Evolutionary conservation across 768 basidiomycete species (phyloP).

Genomic region (Glaciozyma antarctica): DNA sequence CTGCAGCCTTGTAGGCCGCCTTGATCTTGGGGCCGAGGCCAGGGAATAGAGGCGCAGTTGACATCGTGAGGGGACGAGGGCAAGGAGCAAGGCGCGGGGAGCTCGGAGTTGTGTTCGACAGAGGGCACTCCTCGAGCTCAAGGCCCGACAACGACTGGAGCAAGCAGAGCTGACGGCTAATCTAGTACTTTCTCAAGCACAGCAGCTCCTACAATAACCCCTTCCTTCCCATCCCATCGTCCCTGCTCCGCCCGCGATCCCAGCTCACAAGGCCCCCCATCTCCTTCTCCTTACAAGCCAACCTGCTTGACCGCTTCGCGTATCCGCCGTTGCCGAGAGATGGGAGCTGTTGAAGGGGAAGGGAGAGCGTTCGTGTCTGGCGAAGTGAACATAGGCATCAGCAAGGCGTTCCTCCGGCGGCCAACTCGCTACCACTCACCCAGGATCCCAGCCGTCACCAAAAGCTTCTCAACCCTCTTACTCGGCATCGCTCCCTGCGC

Average conservation of each 20-base stretch:
- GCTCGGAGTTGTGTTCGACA: neutral
- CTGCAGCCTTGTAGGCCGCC: slow-evolving; percentile 8
- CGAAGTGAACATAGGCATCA: no score
- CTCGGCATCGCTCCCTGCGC: slow-evolving; percentile 73
- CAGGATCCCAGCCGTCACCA: slow-evolving; percentile 59
- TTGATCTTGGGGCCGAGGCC: slow-evolving; percentile 20
- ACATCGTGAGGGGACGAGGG: neutral
- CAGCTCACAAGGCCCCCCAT: neutral
- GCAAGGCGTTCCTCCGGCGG: no score
- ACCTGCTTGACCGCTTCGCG: no score
- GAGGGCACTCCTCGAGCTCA: neutral
- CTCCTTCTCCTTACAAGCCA: no score
- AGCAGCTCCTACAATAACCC: neutral
- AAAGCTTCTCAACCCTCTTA: slow-evolving; percentile 61
- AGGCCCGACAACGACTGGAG: neutral
- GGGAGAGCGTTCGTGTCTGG: no score
- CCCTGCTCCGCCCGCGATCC: neutral
- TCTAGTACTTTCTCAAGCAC: no score
- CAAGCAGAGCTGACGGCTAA: no score
- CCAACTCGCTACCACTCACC: slow-evolving; percentile 1
- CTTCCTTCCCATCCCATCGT: neutral
- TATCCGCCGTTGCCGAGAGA: no score
- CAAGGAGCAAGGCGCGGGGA: neutral
- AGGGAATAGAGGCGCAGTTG: slow-evolving; percentile 1
- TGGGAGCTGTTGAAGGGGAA: no score